Conservation (phyloP, 2,329 filamentous ascomycete genomes). For the Emergomyces pasteurianus region DNA sequence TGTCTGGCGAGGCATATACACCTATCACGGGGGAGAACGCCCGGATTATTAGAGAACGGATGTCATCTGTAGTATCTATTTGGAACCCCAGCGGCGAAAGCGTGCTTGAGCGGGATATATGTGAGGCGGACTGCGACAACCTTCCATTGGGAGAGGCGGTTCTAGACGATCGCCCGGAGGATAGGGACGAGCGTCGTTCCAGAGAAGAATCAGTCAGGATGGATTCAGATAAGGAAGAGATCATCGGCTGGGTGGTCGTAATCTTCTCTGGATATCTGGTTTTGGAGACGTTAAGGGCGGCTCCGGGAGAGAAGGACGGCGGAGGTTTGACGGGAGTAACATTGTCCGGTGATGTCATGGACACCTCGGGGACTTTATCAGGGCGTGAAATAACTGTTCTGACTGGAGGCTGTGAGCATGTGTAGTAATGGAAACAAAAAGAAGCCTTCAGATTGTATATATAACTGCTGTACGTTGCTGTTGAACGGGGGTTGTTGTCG, state of each 20-base stretch:
- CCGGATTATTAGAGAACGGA: constrained; percentile 57
- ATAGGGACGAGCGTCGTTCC: constrained; percentile 42
- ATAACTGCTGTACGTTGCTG: not conserved
- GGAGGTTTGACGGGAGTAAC: constrained; percentile 54
- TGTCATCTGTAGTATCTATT: constrained; percentile 42
- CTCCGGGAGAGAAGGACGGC: constrained; percentile 56
- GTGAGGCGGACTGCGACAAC: constrained; percentile 42
- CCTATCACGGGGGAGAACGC: constrained; percentile 84
- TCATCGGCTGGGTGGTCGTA: constrained; percentile 39
- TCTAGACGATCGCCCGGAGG: constrained; percentile 56
- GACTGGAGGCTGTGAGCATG: constrained; percentile 4
- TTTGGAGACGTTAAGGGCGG: constrained; percentile 50
- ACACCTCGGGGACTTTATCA: constrained; percentile 22
- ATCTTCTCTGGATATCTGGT: constrained; percentile 40
- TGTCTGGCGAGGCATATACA: constrained; percentile 76
- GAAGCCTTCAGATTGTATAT: not conserved
- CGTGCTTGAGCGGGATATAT: constrained; percentile 36
- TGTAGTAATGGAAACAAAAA: not conserved
- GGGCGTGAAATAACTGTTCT: not conserved
- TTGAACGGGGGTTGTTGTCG: not conserved
- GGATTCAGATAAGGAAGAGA: constrained; percentile 37
- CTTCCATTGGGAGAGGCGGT: constrained; percentile 55
- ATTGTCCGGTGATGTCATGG: constrained; percentile 59
- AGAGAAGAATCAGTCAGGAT: constrained; percentile 47
- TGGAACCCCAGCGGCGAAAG: constrained; percentile 41